Base-by-base conservation (phyloP, 306 rosid genomes). In the Casuarina cunninghamiana region DNA sequence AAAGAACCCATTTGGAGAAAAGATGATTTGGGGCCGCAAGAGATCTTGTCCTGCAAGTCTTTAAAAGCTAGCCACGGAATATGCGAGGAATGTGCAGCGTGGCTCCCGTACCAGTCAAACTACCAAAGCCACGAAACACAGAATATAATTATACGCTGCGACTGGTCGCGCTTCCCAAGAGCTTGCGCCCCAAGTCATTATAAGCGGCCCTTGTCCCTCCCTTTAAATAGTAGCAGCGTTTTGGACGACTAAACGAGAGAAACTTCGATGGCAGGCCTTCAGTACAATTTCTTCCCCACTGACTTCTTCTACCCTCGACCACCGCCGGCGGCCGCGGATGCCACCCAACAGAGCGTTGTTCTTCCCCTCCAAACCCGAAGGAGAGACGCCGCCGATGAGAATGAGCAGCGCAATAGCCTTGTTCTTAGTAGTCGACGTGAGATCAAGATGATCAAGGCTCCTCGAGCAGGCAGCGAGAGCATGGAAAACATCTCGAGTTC, bases 211-310 rank as follows among this genome's bases (percentile, higher is more conserved):
- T 54, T 55, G 8, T 4, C 8, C 10, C 26, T 7, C 19, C 62
- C 19, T 5, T 55, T 17, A 15, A 15, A 3, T 26, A 26, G 32
- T 26, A 26, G 32, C 32, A 26, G 32, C 32, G 32, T 26, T 26
- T 26, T 26, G 32, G 32, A 26, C 32, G 32, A 26, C 32, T 26
- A 26, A 19, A 7, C 7, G 6, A 17, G 2, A 6, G 7, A 5
- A 19, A 19, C 11, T 19, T n/a, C 19, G 68, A 75, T 80, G 84
- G 80, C 73, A 48, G 84, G 84, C 15, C 80, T 75, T 51, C 80
- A 75, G 42, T 75, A 80, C 80, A 80, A 80, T 53, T 80, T 80
- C 76, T 70, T 75, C 76, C 77, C 80, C 4, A 75, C 73, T 5
- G 76, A 75, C 50, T 69, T 80, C 41, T 63, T 75, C 19, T 75